phyloP scores from a whole-genome alignment of 2,329 filamentous ascomycete genomes.

The Microdochium trichocladiopsis region DNA sequence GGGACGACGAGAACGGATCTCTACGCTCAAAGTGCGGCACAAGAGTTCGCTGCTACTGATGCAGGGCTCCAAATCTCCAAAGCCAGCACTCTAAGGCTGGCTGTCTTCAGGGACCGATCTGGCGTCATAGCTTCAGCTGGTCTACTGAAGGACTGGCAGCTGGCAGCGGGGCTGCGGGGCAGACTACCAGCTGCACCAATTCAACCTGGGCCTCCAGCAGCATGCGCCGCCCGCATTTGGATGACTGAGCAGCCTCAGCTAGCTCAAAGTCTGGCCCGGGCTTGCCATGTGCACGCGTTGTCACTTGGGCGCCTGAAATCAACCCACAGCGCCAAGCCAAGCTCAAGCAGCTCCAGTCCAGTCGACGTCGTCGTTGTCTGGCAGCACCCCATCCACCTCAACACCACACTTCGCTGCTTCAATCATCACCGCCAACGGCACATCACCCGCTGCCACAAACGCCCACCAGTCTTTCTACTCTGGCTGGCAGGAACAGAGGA shows the following conservation, averaged over 20 bases:
- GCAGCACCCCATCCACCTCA: not conserved
- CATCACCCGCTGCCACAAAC: not conserved
- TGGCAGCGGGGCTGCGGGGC: no score
- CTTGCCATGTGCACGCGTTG: conserved; percentile 13
- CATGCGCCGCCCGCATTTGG: not conserved
- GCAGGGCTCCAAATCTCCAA: no score
- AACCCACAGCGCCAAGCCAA: not conserved
- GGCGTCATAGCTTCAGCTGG: no score
- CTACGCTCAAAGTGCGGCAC: no score
- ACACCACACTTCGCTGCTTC: not conserved
- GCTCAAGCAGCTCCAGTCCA: not conserved
- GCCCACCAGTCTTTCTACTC: not conserved
- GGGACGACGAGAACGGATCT: no score
- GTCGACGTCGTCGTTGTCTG: not conserved
- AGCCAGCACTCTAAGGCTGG: no score
- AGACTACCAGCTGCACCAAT: no score
- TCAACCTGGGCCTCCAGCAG: no score
- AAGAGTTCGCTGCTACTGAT: no score
- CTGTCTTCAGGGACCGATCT: no score
- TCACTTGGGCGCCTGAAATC: conserved; percentile 3
- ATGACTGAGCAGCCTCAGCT: conserved; percentile 2
- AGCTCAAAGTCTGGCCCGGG: conserved; percentile 1
- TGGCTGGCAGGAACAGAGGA: not conserved
- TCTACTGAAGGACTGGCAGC: no score
- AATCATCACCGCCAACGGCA: not conserved